Base-by-base conservation (phyloP, 2,329 filamentous ascomycete species). In the Fusarium oxysporum region DNA sequence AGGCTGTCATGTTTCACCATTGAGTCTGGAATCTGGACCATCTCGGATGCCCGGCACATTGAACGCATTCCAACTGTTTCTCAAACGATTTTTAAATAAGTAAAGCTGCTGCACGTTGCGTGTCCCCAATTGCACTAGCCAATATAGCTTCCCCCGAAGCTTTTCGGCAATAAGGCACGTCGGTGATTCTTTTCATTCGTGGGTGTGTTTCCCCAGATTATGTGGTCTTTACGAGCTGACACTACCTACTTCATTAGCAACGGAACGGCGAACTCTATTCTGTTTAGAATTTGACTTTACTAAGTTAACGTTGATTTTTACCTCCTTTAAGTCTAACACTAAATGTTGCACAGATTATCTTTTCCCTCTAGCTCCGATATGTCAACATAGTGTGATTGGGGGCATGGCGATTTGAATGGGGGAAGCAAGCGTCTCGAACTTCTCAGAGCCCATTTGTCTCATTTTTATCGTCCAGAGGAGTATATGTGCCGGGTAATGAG, bases 1-100 rank as follows among this genome's bases (percentile, higher is more conserved):
- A 37, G 33, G 65, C 37, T 71, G 66, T 59, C 55, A 50, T 40
- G 71, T 73, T 73, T 71, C 71, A 73, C 17, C 16, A 61, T 41
- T 6, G 41, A 30, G 65, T 47, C 60, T 60, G 23, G 58, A 55
- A 33, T n/a, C 10, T 38, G 5, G 9, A 25, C 32, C 14, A 48
- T 51, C 37, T 43, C 70, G 70, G 70, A 37, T 51, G 40, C 41
- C 13, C 70, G 70, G 70, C 70, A 73, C 54, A 17, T 10, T 30
- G 3, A 19, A 56, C n/a, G 10, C 8, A 13, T n/a, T 30, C 51
- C 47, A 33, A 12, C 21, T 23, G 37, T 23, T n/a, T 47, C 11
- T 57, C 13, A 35, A 13, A 25, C 28, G 23, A n/a, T 25, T 21
- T 45, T 48, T 13, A 9, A 28, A 28, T 25, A 21, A 48, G 13